Percentiles rank a stretch among this genome's conserved stretches.
Conservation (phyloP, 345 rosid species). For the Eucalyptus curtisii region DNA sequence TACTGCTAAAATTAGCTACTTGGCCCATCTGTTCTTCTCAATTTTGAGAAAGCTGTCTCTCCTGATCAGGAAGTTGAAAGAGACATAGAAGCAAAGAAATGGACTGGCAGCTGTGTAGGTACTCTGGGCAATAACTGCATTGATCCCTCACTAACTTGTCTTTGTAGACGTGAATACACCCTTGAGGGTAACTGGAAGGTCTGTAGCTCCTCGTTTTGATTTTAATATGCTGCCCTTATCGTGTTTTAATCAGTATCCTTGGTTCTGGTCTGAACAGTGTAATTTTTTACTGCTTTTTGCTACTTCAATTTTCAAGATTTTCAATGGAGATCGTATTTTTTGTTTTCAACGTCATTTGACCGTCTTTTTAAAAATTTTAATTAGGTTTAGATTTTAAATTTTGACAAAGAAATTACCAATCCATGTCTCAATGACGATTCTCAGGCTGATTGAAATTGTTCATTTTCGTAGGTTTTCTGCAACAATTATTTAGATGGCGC, state of each 20-base stretch:
- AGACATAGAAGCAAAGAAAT: too few relatives aligned
- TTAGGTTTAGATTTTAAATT: background rate
- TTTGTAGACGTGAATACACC: conserved; percentile 64
- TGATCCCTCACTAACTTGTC: conserved; percentile 42
- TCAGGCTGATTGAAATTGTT: background rate
- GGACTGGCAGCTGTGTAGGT: too few relatives aligned
- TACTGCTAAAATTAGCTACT: conserved; percentile 46
- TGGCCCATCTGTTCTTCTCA: conserved; percentile 91
- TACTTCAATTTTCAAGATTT: too few relatives aligned
- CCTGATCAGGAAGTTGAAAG: too few relatives aligned
- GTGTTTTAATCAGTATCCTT: background rate
- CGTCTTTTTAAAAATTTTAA: too few relatives aligned
- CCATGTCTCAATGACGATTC: background rate
- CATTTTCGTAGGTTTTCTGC: conserved; percentile 57
- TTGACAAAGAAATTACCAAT: background rate
- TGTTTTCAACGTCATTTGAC: too few relatives aligned
- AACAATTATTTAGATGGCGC: conserved; percentile 95
- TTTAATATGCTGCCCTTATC: background rate
- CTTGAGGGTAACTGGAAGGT: conserved; percentile 95
- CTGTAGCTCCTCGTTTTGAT: background rate
- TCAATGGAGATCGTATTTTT: too few relatives aligned
- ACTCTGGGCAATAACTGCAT: too few relatives aligned
- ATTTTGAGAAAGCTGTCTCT: too few relatives aligned
- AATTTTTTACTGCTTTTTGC: background rate
- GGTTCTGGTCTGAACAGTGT: background rate